These are phyloP conservation scores for Trichophyton benhamiae DNA, from an alignment of 2,329 filamentous ascomycete species.

Conservation along the genomic window DNA sequence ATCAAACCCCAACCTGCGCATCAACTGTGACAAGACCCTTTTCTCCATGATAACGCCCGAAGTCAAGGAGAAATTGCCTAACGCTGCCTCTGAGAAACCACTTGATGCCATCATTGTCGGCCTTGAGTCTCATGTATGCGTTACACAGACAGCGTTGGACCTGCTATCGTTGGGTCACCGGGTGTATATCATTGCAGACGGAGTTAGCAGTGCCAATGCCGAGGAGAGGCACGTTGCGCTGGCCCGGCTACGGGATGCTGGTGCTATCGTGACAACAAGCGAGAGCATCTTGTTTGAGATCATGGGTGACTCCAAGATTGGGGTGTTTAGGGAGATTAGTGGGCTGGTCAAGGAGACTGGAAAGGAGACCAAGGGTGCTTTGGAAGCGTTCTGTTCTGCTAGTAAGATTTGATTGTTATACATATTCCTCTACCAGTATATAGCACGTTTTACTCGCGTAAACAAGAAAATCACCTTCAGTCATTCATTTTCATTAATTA, in stretches of 20 bases:
- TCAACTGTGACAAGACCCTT: conserved; percentile 66
- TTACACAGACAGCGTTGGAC: conserved; percentile 84
- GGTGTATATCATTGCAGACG: conserved; percentile 82
- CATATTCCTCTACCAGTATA: not conserved
- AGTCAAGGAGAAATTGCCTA: conserved; percentile 36
- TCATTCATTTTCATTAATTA: too few relatives aligned
- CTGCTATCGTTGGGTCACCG: conserved; percentile 59
- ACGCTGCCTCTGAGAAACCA: conserved; percentile 20
- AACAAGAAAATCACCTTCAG: not conserved
- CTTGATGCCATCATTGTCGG: conserved; percentile 67
- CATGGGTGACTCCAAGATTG: conserved; percentile 65
- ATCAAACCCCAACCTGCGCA: conserved; percentile 40
- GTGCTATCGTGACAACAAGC: conserved; percentile 68
- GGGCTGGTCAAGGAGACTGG: conserved; percentile 66
- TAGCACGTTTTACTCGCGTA: not conserved
- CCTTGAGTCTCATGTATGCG: conserved; percentile 88
- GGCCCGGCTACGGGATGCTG: conserved; percentile 59
- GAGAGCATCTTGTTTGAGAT: conserved; percentile 86
- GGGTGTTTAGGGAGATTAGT: conserved; percentile 59
- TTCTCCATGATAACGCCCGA: conserved; percentile 79
- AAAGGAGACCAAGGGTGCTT: conserved; percentile 54
- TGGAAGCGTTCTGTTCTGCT: conserved; percentile 46
- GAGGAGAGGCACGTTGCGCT: conserved; percentile 73
- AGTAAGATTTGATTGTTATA: conserved; percentile 39
- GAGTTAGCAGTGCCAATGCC: conserved; percentile 73